Evolutionary conservation across 2,329 filamentous ascomycete species (phyloP).

Genomic region (Arachnopeziza araneosa): DNA sequence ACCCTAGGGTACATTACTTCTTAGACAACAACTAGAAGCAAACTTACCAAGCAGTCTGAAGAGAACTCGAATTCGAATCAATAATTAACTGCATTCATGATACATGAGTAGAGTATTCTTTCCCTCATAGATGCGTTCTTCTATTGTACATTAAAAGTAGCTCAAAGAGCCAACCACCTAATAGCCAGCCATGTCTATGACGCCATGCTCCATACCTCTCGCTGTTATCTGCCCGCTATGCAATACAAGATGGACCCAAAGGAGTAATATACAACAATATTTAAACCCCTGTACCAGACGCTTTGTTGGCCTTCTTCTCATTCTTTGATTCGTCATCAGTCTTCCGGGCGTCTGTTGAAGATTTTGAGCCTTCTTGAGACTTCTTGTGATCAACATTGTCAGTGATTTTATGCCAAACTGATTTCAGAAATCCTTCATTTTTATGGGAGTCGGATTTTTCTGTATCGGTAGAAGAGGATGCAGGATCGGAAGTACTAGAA

Average conservation of each 20-base stretch:
- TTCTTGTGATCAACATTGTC: conserved; percentile 45
- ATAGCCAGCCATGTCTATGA: background rate
- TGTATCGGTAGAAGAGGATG: conserved; percentile 1
- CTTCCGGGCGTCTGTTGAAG: background rate
- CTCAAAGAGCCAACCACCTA: background rate
- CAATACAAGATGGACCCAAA: conserved; percentile 18
- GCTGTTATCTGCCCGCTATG: conserved; percentile 13
- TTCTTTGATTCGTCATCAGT: conserved; percentile 3
- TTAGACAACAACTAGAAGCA: no score
- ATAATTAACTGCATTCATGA: background rate
- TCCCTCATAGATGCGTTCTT: conserved; percentile 10
- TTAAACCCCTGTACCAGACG: conserved; percentile 7
- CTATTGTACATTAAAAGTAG: conserved; percentile 19
- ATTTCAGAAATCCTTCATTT: conserved; percentile 87
- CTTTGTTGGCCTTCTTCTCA: conserved; percentile 21
- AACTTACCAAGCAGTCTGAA: no score
- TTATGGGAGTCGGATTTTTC: conserved; percentile 49
- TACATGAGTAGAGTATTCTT: conserved; percentile 16
- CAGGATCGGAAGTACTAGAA: conserved; percentile 2
- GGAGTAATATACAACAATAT: conserved; percentile 8
- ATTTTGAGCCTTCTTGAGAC: background rate
- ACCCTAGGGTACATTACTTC: no score
- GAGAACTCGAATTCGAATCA: no score
- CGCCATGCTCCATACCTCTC: conserved; percentile 12
- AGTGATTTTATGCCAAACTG: conserved; percentile 88